Evolutionary conservation across 768 basidiomycete species (phyloP), one percentile per base, ranked within the genome.

Genomic region (Crassisporium funariophilum): DNA sequence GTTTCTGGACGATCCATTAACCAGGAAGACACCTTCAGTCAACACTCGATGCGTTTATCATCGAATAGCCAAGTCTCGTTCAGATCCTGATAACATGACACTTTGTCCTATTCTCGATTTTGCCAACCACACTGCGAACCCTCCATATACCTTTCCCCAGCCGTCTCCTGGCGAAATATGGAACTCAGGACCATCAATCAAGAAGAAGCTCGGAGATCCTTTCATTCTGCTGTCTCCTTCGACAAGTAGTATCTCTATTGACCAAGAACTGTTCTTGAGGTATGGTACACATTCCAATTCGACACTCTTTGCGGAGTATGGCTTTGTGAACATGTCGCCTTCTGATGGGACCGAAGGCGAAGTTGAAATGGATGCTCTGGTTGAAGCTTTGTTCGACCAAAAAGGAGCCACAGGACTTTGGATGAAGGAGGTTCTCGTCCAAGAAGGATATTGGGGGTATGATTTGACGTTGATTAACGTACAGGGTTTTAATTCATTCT

Each of bases 61-160:
- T 61, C 83, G 78, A 49, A 64, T 84, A 34, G 78, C 71, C 53
- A 57, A 67, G 21, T 60, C 65, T 13, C 72, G 66, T 39, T 73
- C 76, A 9, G 74, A 84, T 55, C 74, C 80, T 21, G 81, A 92
- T 62, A 94, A 95, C 59, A 67, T 94, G 49, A 90, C 93, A 0
- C 74, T 98, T 47, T 90, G 89, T 50, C 95, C 95, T 7, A 74
- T 97, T 24, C 73, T 97, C 42, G 95, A 98, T 68, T 86, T 98
- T 51, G 91, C 91, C 11, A 97, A 97, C 56, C 94, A 97, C 54
- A 70, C 72, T 2, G 53, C 69, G 31, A 41, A 59, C 25, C 60
- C 61, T 31, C 66, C 74, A 8, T 69, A 73, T 46, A 76, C 80
- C 69, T 62, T 54, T 10, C 83, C 77, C 16, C 56, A 66, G 22